Evolutionary conservation across 768 basidiomycete genomes (phyloP).

Genomic region (Mycena vitilis): DNA sequence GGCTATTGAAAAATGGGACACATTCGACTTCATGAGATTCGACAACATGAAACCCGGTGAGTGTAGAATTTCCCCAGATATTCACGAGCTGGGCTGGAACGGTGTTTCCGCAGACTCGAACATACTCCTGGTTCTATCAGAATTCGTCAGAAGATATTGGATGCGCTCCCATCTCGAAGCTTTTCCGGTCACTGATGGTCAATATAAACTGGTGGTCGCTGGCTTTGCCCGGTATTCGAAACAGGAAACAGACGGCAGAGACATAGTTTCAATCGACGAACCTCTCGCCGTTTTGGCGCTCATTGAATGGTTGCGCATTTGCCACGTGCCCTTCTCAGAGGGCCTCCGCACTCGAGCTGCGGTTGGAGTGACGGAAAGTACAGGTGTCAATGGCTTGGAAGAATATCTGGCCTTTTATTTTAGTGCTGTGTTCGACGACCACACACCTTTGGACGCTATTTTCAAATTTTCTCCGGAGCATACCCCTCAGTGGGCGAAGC

Average conservation of each 20-base stretch:
- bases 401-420: conserved; percentile 54
- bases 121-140: conserved; percentile 53
- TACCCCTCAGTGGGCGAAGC: conserved; percentile 6
- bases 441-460: conserved; percentile 8
- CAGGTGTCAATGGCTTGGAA: conserved; percentile 56
- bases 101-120: conserved; percentile 42
- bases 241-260: conserved; percentile 41
- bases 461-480: conserved; percentile 1
- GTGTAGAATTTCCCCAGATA: conserved; percentile 21
- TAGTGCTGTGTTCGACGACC: conserved; percentile 7
- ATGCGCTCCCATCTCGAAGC: conserved; percentile 47
- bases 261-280: conserved; percentile 51
- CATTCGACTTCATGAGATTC: conserved; percentile 36
- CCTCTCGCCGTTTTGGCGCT: conserved; percentile 58
- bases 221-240: conserved; percentile 59
- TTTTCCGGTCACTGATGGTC: too few species aligned
- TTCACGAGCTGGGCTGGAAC: neutral
- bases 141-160: conserved; percentile 52
- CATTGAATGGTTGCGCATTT: conserved; percentile 51
- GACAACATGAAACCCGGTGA: conserved; percentile 55
- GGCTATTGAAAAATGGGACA: too few species aligned
- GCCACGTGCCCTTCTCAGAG: conserved; percentile 50
- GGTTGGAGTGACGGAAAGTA: neutral
- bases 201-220: conserved; percentile 38
- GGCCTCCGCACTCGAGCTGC: conserved; percentile 47